Evolutionary conservation across 75 land plant species (phyloP).

Genomic region (Azolla pinnata): DNA sequence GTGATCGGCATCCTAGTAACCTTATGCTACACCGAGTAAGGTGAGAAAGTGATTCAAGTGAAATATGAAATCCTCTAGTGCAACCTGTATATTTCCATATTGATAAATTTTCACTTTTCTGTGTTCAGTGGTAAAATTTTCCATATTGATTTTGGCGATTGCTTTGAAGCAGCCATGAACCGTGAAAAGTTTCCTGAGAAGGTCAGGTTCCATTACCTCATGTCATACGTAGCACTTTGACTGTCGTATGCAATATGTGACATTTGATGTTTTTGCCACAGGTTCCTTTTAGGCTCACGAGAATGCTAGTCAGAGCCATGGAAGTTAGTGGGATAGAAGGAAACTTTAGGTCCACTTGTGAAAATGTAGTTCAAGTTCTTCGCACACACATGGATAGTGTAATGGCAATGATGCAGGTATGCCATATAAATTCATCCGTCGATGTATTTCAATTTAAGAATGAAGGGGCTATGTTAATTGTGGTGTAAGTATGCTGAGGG

Average conservation of each 20-base stretch:
- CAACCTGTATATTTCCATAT: neutral
- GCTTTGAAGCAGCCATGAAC: slow-evolving; percentile 99
- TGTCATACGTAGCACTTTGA: neutral
- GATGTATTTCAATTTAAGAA: neutral
- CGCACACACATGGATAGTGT: slow-evolving; percentile 95
- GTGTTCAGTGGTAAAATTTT: slow-evolving; percentile 88
- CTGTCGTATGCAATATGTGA: too few relatives aligned
- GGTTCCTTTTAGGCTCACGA: slow-evolving; percentile 96
- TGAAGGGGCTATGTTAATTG: too few relatives aligned
- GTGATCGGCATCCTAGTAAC: slow-evolving; percentile 98
- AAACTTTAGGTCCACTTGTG: slow-evolving; percentile 92
- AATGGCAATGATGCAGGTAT: slow-evolving; percentile 99
- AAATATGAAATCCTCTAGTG: neutral
- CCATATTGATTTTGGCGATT: slow-evolving; percentile 99
- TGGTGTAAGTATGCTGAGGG: too few relatives aligned
- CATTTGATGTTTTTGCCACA: slow-evolving; percentile 11
- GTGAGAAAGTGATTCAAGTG: slow-evolving; percentile 21
- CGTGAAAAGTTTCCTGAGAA: slow-evolving; percentile 98
- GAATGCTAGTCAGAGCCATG: slow-evolving; percentile 99
- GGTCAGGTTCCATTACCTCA: slow-evolving; percentile 19
- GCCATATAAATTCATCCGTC: too few relatives aligned
- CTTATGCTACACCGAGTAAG: slow-evolving; percentile 93
- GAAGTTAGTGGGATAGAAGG: slow-evolving; percentile 99
- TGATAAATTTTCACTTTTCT: neutral
- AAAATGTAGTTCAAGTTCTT: slow-evolving; percentile 97